Base-by-base conservation (phyloP, 2,329 filamentous ascomycete genomes). In the Aspergillus ruber region DNA sequence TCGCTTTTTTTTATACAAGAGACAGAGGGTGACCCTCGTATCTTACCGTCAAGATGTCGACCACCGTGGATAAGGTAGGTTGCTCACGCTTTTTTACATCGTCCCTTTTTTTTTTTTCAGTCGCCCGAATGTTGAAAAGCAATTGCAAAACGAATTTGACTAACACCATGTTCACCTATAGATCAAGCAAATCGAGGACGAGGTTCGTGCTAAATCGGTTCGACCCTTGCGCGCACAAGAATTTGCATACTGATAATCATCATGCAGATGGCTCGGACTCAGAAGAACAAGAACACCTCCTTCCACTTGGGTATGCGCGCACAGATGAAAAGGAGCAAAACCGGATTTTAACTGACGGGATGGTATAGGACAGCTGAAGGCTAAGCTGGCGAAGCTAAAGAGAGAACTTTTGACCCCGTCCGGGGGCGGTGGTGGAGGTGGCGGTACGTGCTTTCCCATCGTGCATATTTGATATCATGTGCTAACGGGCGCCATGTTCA, bases 371-470 rank as follows among this genome's bases (percentile, higher is more conserved):
- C 91, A 97, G 74, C 77, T 98, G 59, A 98, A 98, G 75, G 93
- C 93, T 56, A 98, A 98, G 74, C 82, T 98, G 65, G 91, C 93
- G 42, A 98, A 98, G 76, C 79, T 98, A 63, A 97, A 96, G 79
- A 84, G 89, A 66, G 93, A 98, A 73, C 83, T 98, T 43, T 79
- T 98, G 57, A 95, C 88, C 38, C 93, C 93, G 6, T 77, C 79
- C 17, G 79, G 88, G 43, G 87, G 90, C 43, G 89, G 90, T 48
- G 90, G 91, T 47, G 90, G 87, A 48, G 90, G 83, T 54, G 88
- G 87, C 67, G 76, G 71, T 74, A 59, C 65, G 65, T 61, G 18
- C 13, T 42, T 18, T 38, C 42, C 25, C 25, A 23, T 17, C 15
- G 51, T 54, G 32, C 25, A 23, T 27, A 7, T 43, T 23, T 15